Evolutionary conservation across 2,329 filamentous ascomycete genomes (phyloP).

Genomic region (Colletotrichum sp.): DNA sequence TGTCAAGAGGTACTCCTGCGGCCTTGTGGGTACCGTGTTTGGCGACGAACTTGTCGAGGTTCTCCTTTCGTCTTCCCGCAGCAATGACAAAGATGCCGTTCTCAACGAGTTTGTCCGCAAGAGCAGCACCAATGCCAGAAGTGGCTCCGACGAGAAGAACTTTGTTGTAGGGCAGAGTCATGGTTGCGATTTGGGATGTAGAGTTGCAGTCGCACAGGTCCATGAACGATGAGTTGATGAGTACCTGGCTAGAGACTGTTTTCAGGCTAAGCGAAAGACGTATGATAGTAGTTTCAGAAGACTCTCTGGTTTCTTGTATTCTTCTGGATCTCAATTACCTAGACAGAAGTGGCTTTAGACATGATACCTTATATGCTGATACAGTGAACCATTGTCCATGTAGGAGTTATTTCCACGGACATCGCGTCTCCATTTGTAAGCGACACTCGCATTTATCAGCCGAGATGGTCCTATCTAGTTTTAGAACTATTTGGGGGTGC

Average conservation of each 20-base stretch:
- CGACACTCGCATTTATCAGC: not conserved
- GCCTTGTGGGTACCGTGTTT: constrained; percentile 47
- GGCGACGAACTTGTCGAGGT: constrained; percentile 51
- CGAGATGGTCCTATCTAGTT: not conserved
- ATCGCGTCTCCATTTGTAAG: not conserved
- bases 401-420: not conserved
- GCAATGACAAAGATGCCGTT: constrained; percentile 49
- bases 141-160: constrained; percentile 53
- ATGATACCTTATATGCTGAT: not conserved
- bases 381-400: not conserved
- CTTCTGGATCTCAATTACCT: fast-evolving
- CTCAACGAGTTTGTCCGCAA: constrained; percentile 43
- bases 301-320: not conserved
- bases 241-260: not conserved
- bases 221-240: not conserved
- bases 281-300: not conserved
- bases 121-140: constrained; percentile 31
- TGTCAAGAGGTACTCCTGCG: constrained; percentile 19
- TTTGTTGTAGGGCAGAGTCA: constrained; percentile 59
- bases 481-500: not conserved
- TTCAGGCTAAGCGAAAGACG: not conserved
- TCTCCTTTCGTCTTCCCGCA: constrained; percentile 52
- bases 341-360: fast-evolving
- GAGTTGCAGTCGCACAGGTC: not conserved
- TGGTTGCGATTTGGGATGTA: constrained; percentile 25